phyloP scores from a whole-genome alignment of 257 asterid genomes.

The Solanum rostratum region DNA sequence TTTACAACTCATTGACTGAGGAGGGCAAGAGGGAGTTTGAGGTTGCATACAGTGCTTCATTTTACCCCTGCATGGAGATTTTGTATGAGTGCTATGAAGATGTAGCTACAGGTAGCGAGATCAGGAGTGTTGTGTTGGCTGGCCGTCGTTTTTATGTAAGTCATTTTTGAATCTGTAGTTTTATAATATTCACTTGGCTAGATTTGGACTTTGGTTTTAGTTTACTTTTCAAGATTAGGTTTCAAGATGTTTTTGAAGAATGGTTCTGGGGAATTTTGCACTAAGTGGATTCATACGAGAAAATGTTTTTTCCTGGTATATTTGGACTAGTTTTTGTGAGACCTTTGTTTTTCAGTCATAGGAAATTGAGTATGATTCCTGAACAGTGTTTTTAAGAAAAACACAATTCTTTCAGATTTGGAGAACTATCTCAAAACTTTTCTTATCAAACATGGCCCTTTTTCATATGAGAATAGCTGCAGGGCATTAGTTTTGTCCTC shows the following conservation, averaged over 20 bases:
- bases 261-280: not conserved
- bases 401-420: not conserved
- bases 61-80: conserved; percentile 96
- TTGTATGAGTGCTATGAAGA: conserved; percentile 94
- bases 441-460: not conserved
- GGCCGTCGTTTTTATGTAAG: conserved; percentile 91
- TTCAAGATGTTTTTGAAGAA: not conserved
- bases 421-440: not conserved
- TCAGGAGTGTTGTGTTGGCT: conserved; percentile 90
- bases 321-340: not conserved
- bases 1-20: conserved; percentile 60
- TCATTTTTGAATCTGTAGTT: not conserved
- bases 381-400: not conserved
- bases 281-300: not conserved
- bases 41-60: conserved; percentile 82
- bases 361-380: not conserved
- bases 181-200: not conserved
- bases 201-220: not conserved
- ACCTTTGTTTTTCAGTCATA: not conserved
- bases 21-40: conserved; percentile 81
- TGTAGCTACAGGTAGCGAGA: conserved; percentile 91
- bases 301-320: not conserved
- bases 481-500: not conserved
- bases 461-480: not conserved
- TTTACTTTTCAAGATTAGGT: not conserved